Evolutionary conservation across 768 basidiomycete species (phyloP).

Genomic region (Amyloporia xantha): DNA sequence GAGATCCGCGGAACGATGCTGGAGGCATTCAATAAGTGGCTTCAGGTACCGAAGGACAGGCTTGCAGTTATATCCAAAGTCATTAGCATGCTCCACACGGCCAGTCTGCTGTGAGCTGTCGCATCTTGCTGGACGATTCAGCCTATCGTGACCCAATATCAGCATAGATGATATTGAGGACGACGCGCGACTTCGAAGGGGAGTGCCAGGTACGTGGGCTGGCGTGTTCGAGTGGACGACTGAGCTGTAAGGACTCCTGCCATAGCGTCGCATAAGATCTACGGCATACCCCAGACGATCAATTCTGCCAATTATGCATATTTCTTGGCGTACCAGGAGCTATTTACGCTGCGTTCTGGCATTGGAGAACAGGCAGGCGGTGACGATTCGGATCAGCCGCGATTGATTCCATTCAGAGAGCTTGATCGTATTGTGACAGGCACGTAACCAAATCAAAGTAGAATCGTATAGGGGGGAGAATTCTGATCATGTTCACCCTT

Average conservation of each 20-base stretch:
- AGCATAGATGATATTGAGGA: constrained; percentile 96
- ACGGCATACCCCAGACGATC: constrained; percentile 93
- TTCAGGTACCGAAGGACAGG: constrained; percentile 69
- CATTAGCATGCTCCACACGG: constrained; percentile 92
- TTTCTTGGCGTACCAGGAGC: constrained; percentile 86
- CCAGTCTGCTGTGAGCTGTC: constrained; percentile 75
- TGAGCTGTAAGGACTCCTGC: too few species aligned
- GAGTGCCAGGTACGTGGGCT: constrained; percentile 67
- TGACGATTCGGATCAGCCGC: constrained; percentile 8
- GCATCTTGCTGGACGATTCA: not conserved
- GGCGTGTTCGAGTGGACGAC: too few species aligned
- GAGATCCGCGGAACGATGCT: constrained; percentile 86
- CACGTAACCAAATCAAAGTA: too few species aligned
- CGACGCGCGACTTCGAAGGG: constrained; percentile 79
- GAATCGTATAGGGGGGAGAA: not conserved
- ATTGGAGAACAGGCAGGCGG: constrained; percentile 7
- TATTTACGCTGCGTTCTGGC: constrained; percentile 48
- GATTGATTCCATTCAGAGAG: constrained; percentile 32
- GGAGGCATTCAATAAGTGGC: constrained; percentile 91
- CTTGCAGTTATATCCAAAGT: constrained; percentile 70
- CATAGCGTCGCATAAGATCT: constrained; percentile 91
- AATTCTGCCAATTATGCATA: constrained; percentile 97
- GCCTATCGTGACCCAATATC: constrained; percentile 9
- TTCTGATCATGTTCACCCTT: not conserved
- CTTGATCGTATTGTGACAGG: constrained; percentile 74